Base-by-base conservation (phyloP, 306 rosid genomes). In the Vicia sativa region DNA sequence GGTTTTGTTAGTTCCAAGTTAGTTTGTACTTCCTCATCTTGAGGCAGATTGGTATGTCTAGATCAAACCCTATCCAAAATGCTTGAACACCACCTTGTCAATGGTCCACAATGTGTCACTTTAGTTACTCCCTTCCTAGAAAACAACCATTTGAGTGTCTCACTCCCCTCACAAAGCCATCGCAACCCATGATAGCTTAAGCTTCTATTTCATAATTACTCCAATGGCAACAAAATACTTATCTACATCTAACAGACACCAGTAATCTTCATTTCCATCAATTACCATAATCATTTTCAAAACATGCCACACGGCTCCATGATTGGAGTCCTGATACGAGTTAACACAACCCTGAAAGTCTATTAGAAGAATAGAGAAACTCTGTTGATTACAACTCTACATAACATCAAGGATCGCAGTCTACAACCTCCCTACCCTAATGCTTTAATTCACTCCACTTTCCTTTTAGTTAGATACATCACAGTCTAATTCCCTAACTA, bases 151-250 rank as follows among this genome's bases (percentile, higher is more conserved):
- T 53, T 26, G 61, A 25, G 18, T 25, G 38, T 34, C 1, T 8
- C 64, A 0, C 35, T 5, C 35, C 35, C 43, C 44, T 34, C 44
- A 31, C n/a, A 37, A 16, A 16, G 14, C 14, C 65, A 37, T 16
- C 0, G 2, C 46, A 13, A 13, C 3, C 10, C 11, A 39, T 19
- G 29, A 35, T 60, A 60, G 10, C 46, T 60, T 60, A 18, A 60
- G 5, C 46, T 60, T 60, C 28, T 28, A 16, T 19, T 59, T 18
- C 65, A 10, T 38, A 16, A 37, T n/a, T 28, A 29, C 42, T 7
- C 11, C 19, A 56, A 56, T 7, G n/a, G 9, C 65, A 14, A n/a
- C 28, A 59, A 59, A 59, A 59, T 53, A 53, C 31, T 53, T 23
- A 53, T 53, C 60, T 53, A 53, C 60, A 53, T 53, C 11, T 5